Conservation (phyloP, 495 filamentous ascomycete genomes). For the Tetracladium marchalianum region DNA sequence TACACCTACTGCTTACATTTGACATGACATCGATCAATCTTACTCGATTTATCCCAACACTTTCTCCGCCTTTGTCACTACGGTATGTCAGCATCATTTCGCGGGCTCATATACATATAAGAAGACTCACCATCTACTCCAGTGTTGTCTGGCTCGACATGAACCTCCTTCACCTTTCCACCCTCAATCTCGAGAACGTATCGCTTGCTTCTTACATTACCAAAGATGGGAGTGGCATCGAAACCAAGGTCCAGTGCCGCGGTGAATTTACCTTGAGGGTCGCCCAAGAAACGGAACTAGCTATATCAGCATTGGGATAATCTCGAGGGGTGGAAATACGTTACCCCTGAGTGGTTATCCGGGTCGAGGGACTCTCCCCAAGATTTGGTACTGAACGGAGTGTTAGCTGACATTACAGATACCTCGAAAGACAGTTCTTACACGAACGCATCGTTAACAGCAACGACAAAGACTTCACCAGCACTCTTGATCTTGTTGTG, state of each 20-base stretch:
- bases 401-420: background rate
- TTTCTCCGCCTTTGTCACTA: too few species aligned
- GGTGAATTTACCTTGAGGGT: conserved; percentile 76
- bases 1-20: too few species aligned
- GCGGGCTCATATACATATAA: too few species aligned
- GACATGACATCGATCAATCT: too few species aligned
- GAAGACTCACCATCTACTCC: conserved; percentile 58
- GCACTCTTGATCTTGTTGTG: conserved; percentile 62
- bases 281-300: conserved; percentile 78
- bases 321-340: conserved; percentile 15
- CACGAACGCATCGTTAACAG: conserved; percentile 95
- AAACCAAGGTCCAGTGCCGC: conserved; percentile 77
- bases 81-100: too few species aligned
- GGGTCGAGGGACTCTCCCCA: conserved; percentile 73
- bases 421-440: conserved; percentile 34
- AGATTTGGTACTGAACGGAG: conserved; percentile 60
- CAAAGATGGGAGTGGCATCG: conserved; percentile 77
- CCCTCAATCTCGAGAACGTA: conserved; percentile 74
- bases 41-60: too few species aligned
- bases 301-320: background rate
- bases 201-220: conserved; percentile 74
- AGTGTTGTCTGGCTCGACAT: conserved; percentile 90
- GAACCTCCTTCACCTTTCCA: conserved; percentile 64
- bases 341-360: conserved; percentile 58
- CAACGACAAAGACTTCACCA: conserved; percentile 75